Base-by-base conservation (phyloP, 768 basidiomycete genomes). In the Calocybe cyanea region DNA sequence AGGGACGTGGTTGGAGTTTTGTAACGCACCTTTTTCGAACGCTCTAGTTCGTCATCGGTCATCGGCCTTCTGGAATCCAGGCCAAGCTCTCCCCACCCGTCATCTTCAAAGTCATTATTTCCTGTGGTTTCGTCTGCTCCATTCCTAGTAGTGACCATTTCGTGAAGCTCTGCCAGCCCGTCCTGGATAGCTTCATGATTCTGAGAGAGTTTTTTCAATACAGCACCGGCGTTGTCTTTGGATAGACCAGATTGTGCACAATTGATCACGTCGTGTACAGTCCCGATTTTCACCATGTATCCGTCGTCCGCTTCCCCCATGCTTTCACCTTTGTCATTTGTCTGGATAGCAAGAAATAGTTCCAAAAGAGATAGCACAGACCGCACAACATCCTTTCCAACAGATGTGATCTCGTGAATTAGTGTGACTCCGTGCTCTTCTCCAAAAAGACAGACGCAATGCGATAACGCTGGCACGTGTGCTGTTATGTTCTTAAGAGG, bases 61-160 rank as follows among this genome's bases (percentile, higher is more conserved):
- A 86, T 63, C 33, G 63, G 70, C 46, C 67, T 62, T n/a, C 57
- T 64, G 4, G 75, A 61, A n/a, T 63, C 69, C 11, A 83, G 54
- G 0, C 75, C 81, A 9, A 87, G 65, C 53, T 86, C 85, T 45
- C 75, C 76, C 85, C 85, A 85, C 3, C 81, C 84, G 55, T 80
- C 56, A 38, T 57, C 80, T 45, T 77, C 82, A 85, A 3, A n/a
- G n/a, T 79, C 83, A 57, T 80, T 50, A 37, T 51, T 77, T 42
- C 75, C 71, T 41, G 62, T 56, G n/a, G 53, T 58, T 2, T 68
- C 65, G 35, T 64, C 61, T 11, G 67, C 53, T 8, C 57, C 61
- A 11, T 54, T 57, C 25, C 62, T 59, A 9, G 73, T 62, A 21
- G 73, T 64, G 44, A 80, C 64, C 67, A 87, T 76, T 42, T 72